Percentiles rank a stretch among this genome's conserved stretches.
These are phyloP conservation scores for Microsporum audouinii DNA, from an alignment of 2,329 filamentous ascomycete species.

Conservation along the genomic window DNA sequence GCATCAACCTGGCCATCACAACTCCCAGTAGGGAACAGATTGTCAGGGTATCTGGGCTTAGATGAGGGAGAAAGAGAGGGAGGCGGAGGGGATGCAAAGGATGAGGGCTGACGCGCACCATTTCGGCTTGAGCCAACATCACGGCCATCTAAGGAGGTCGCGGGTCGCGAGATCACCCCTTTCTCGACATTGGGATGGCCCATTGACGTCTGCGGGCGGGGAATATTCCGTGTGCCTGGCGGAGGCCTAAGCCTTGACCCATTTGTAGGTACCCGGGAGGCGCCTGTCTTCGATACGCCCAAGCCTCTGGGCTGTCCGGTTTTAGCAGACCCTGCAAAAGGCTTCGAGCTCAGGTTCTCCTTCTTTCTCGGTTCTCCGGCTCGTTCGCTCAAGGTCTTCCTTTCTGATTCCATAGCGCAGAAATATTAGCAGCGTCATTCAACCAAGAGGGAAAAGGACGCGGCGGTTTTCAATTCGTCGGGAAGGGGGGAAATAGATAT, in stretches of 20 bases:
- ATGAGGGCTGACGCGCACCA: constrained; percentile 36
- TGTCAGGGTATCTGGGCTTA: constrained; percentile 12
- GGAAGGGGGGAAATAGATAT: neutral
- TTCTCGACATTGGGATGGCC: neutral
- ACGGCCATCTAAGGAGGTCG: constrained; percentile 34
- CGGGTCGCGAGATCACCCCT: constrained; percentile 29
- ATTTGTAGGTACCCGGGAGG: neutral
- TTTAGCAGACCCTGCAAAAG: neutral
- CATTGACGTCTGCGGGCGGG: constrained; percentile 41
- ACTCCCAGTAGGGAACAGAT: constrained; percentile 12
- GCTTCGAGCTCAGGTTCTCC: constrained; percentile 20
- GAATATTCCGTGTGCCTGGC: constrained; percentile 25
- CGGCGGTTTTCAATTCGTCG: neutral
- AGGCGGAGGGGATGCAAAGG: constrained; percentile 20
- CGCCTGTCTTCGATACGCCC: neutral
- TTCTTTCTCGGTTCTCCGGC: constrained; percentile 40
- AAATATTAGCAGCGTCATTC: neutral
- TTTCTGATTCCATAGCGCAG: neutral
- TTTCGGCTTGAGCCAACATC: constrained; percentile 38
- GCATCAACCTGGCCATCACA: constrained; percentile 20
- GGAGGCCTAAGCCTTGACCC: constrained; percentile 15
- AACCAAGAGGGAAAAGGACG: neutral
- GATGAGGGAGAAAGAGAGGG: constrained; percentile 15
- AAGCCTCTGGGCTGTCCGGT: neutral
- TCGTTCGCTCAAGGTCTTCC: constrained; percentile 38